Percentiles rank a stretch among this genome's conserved stretches.
phyloP scores from a whole-genome alignment of 345 rosid species.

The Eutrema heterophyllum region DNA sequence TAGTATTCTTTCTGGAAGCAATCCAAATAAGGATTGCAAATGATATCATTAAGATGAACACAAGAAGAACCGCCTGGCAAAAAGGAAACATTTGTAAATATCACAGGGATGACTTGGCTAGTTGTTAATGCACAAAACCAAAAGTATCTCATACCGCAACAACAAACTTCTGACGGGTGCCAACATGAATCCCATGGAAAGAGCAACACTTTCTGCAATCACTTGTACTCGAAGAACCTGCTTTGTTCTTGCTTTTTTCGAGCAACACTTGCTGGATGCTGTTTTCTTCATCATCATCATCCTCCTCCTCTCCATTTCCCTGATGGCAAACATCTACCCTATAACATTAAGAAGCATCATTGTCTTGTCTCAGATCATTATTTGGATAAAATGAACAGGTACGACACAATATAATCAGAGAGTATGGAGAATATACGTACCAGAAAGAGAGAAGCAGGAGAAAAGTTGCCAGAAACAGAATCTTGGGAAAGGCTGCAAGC shows the following conservation, averaged over 20 bases:
- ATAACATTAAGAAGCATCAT: slow-evolving; percentile 27
- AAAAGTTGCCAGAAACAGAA: slow-evolving; percentile 55
- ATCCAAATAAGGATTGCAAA: slow-evolving; percentile 55
- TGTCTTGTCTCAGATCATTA: not conserved
- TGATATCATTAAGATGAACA: slow-evolving; percentile 45
- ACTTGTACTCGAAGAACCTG: slow-evolving; percentile 33
- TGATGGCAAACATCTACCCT: slow-evolving; percentile 83
- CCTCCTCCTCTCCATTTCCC: slow-evolving; percentile 44
- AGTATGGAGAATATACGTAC: slow-evolving; percentile 30
- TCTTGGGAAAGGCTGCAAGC: slow-evolving; percentile 54
- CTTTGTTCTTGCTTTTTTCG: slow-evolving; percentile 34
- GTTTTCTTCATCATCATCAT: slow-evolving; percentile 41
- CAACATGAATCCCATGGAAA: slow-evolving; percentile 44
- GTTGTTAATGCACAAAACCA: not conserved
- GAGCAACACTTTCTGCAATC: slow-evolving; percentile 43
- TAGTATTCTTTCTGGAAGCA: slow-evolving; percentile 44
- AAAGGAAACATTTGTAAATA: not conserved
- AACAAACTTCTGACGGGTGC: slow-evolving; percentile 57
- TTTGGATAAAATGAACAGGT: not conserved
- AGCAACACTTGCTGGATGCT: slow-evolving; percentile 42
- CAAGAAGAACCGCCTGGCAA: slow-evolving; percentile 40
- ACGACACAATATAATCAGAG: not conserved
- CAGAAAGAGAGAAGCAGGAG: slow-evolving; percentile 63
- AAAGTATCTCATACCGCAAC: slow-evolving; percentile 37
- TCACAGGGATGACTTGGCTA: not conserved